Base-by-base conservation (phyloP, 73 alveolate species). In the Uronychia setigera region DNA sequence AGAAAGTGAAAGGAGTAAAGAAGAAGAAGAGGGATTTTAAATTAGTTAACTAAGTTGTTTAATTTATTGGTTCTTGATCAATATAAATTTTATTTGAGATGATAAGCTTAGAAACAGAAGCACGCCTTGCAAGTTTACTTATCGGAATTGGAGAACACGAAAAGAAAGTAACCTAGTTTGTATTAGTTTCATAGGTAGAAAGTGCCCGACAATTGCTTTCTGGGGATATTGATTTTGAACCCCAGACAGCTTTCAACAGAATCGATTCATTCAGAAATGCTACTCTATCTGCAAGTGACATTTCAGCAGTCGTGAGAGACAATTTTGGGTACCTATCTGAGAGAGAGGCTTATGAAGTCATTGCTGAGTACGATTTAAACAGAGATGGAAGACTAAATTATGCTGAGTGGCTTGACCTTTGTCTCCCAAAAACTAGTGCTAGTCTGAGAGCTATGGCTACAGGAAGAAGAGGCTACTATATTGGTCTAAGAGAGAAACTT, bases 381-480 rank as follows among this genome's bases (percentile, higher is more conserved):
- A n/a, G 78, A 26, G 58, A 80, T 46, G 86, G 86, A 1, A 80
- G 86, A 32, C 59, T 80, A 5, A 25, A 33, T 0, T 80, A 33
- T 58, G 30, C 86, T 58, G 86, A 80, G 58, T 80, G 35, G 35
- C 30, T n/a, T 0, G 78, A 80, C 31, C 58, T 80, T 28, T 5
- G 59, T 1, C 79, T 80, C 28, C 86, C 86, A 27, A 32, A 67
- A 25, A 80, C 86, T 34, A 80, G 58, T 58, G 86, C 35, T 26
- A 46, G 78, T 28, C 9, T 80, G 79, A 33, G 86, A 33, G 35
- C 30, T 25, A 29, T 80, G 13, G 86, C 86, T 1, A 58, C 86
- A 0, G 34, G 79, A 0, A 33, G 86, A 57, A 76, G 58, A 14
- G 28, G 58, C 25, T 80, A 46, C 19, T 46, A 46, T 19, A 19